These are phyloP conservation scores for Pulveroboletus sp. DNA, from an alignment of 768 basidiomycete genomes.

Conservation along the genomic window DNA sequence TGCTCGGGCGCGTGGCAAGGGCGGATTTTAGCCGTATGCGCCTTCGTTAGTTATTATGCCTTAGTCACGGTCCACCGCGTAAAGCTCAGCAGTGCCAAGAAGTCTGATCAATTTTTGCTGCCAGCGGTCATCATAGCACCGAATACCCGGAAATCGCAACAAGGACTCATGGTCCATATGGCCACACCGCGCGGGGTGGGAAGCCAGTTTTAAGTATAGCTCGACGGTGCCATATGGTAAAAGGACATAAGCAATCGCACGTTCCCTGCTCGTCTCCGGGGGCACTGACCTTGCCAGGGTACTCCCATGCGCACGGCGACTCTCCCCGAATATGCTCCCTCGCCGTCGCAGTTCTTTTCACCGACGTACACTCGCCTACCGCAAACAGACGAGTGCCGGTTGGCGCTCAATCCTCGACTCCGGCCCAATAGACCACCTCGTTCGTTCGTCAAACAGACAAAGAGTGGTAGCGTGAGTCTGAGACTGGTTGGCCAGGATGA, in stretches of 20 bases:
- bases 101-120: neutral
- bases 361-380: slow-evolving; percentile 56
- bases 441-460: slow-evolving; percentile 59
- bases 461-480: slow-evolving; percentile 49
- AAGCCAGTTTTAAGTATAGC: slow-evolving; percentile 35
- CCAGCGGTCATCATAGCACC: neutral
- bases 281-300: slow-evolving; percentile 12
- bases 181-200: slow-evolving; percentile 29
- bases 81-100: neutral
- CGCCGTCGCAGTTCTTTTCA: slow-evolving; percentile 37
- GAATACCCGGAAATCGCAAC: neutral
- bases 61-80: slow-evolving; percentile 11
- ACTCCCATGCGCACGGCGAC: slow-evolving; percentile 52
- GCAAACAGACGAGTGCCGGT: slow-evolving; percentile 48
- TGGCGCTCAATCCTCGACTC: slow-evolving; percentile 44
- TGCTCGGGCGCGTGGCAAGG: slow-evolving; percentile 40
- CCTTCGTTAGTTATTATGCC: no score
- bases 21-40: slow-evolving; percentile 31
- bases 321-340: slow-evolving; percentile 49
- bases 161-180: slow-evolving; percentile 3
- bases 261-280: slow-evolving; percentile 11
- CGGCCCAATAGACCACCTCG: slow-evolving; percentile 39
- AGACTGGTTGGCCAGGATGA: slow-evolving; percentile 53
- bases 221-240: slow-evolving; percentile 26
- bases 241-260: slow-evolving; percentile 19